A percentile compares a stretch with the other conserved stretches of the same genome.
Evolutionary conservation across 2,329 filamentous ascomycete genomes (phyloP).

Genomic region (Paecilomyces sp.): DNA sequence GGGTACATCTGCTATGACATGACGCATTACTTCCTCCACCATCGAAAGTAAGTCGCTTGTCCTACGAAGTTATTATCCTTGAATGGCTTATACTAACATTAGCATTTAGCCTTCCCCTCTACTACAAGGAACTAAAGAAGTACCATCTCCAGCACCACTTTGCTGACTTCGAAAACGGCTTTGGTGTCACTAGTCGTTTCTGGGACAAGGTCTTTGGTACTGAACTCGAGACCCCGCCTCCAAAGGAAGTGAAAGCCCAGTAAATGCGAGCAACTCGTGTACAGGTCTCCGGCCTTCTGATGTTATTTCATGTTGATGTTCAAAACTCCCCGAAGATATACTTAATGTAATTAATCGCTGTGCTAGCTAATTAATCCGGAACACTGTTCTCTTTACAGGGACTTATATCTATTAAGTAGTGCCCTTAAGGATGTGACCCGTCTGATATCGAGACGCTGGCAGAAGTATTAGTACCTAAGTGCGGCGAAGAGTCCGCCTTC

Average conservation of each 20-base stretch:
- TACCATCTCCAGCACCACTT: constrained; percentile 97
- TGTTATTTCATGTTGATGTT: neutral
- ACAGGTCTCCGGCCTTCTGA: neutral
- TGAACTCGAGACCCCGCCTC: constrained; percentile 51
- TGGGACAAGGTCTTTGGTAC: constrained; percentile 94
- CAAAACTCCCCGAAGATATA: neutral
- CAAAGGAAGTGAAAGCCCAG: constrained; percentile 29
- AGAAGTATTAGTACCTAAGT: too few relatives aligned
- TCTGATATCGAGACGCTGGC: neutral
- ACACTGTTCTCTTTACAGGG: neutral
- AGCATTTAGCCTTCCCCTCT: constrained; percentile 60
- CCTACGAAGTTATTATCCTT: neutral
- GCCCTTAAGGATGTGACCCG: neutral
- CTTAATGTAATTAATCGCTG: neutral
- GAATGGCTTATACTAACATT: constrained; percentile 1
- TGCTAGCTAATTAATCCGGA: neutral
- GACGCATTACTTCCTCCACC: constrained; percentile 98
- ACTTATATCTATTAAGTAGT: neutral
- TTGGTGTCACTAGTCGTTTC: constrained; percentile 92
- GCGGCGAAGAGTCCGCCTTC: too few relatives aligned
- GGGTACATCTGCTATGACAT: constrained; percentile 95
- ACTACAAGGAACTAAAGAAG: constrained; percentile 91
- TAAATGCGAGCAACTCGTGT: constrained; percentile 10
- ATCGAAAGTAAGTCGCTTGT: constrained; percentile 60
- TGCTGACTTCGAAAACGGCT: constrained; percentile 94